phyloP scores from a whole-genome alignment of 257 asterid genomes.

The Salvia hispanica region DNA sequence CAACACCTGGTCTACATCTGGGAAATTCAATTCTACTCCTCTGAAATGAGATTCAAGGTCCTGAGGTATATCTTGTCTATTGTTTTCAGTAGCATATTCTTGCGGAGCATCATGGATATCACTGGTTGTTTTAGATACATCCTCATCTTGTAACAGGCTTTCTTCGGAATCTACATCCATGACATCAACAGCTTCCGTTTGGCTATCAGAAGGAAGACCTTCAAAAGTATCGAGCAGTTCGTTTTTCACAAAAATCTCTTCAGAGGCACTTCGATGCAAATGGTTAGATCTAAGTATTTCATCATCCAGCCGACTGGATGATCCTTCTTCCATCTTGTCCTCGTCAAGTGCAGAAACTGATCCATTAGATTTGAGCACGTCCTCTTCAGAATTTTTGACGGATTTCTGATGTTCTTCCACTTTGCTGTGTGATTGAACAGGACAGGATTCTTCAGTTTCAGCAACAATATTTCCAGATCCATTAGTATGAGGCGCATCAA shows the following conservation, averaged over 20 bases:
- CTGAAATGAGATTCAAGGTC: constrained; percentile 35
- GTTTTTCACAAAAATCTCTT: constrained; percentile 38
- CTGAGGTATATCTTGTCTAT: constrained; percentile 32
- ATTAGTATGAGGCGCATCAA: constrained; percentile 31
- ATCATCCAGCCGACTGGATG: constrained; percentile 31
- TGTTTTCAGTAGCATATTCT: constrained; percentile 28
- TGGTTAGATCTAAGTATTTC: constrained; percentile 35
- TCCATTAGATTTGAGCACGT: constrained; percentile 33
- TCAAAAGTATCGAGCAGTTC: constrained; percentile 36
- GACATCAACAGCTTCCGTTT: constrained; percentile 29
- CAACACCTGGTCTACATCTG: constrained; percentile 28
- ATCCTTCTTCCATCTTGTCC: constrained; percentile 37
- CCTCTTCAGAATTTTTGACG: constrained; percentile 31
- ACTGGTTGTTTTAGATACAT: constrained; percentile 30
- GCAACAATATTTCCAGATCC: constrained; percentile 29
- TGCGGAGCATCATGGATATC: constrained; percentile 31
- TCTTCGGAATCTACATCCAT: constrained; percentile 32
- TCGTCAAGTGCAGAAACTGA: constrained; percentile 34
- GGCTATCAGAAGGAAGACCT: constrained; percentile 38
- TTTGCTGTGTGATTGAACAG: constrained; percentile 33
- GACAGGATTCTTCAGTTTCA: constrained; percentile 43
- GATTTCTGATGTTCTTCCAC: constrained; percentile 38
- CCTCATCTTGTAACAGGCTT: constrained; percentile 39
- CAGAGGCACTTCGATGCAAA: constrained; percentile 48
- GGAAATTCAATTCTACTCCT: constrained; percentile 30